Evolutionary conservation across 257 asterid genomes (phyloP).

Genomic region (Echium plantagineum): DNA sequence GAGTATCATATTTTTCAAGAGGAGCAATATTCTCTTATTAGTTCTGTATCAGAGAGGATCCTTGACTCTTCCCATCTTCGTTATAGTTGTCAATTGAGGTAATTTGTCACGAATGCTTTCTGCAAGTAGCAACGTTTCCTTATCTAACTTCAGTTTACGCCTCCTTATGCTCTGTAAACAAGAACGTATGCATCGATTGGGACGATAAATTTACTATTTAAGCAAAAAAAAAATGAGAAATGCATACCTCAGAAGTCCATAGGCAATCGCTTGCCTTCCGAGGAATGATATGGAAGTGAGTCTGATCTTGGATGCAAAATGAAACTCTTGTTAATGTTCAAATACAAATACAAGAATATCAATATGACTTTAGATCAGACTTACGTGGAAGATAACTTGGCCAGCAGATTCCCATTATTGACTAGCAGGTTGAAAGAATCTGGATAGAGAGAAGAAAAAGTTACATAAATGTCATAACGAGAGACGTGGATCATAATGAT

Average conservation of each 20-base stretch:
- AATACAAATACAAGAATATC: not conserved
- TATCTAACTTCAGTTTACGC: slow-evolving; percentile 49
- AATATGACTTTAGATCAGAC: slow-evolving; percentile 12
- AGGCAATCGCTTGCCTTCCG: slow-evolving; percentile 78
- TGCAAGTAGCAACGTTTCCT: slow-evolving; percentile 56
- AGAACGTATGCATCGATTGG: not conserved
- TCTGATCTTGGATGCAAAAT: slow-evolving; percentile 40
- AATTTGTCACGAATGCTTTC: slow-evolving; percentile 49
- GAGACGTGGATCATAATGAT: not conserved
- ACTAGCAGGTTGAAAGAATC: slow-evolving; percentile 95
- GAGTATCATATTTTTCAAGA: not conserved
- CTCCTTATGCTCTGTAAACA: slow-evolving; percentile 42
- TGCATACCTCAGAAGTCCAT: slow-evolving; percentile 80
- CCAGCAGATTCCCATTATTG: slow-evolving; percentile 94
- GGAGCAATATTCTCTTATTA: slow-evolving; percentile 9
- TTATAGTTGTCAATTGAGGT: slow-evolving; percentile 19
- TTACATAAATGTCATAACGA: not conserved
- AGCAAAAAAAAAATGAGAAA: not conserved
- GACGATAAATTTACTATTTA: slow-evolving; percentile 5
- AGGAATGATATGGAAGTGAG: slow-evolving; percentile 93
- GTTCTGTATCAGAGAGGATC: slow-evolving; percentile 31
- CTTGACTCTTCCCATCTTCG: slow-evolving; percentile 41
- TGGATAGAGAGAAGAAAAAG: slow-evolving; percentile 15
- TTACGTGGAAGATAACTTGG: slow-evolving; percentile 86
- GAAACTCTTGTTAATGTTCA: too few species aligned